These are phyloP conservation scores for Cutaneotrichosporon sp. DNA, from an alignment of 1,284 basidiomycete species.

Conservation along the genomic window DNA sequence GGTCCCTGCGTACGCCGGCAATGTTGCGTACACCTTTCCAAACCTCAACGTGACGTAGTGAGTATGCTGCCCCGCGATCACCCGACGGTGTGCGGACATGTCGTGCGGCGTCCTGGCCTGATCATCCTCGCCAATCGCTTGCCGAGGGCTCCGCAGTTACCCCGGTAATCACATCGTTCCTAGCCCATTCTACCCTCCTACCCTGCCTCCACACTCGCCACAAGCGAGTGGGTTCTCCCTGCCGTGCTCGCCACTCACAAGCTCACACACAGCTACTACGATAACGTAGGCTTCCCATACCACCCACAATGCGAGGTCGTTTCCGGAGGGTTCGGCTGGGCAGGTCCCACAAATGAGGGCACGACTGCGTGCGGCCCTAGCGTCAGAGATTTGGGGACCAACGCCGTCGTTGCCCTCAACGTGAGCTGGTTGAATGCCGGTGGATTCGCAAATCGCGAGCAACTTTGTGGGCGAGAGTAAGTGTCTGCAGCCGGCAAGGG, in stretches of 20 bases:
- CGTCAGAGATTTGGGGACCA: slow-evolving; percentile 4
- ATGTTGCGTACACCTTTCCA: slow-evolving; percentile 10
- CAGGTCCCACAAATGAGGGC: slow-evolving; percentile 3
- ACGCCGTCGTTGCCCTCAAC: slow-evolving; percentile 17
- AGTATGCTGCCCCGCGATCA: no score
- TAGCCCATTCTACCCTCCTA: no score
- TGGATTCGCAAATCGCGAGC: neutral
- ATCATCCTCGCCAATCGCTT: neutral
- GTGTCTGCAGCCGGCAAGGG: neutral
- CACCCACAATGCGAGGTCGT: slow-evolving; percentile 5
- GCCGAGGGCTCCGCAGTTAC: neutral
- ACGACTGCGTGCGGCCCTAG: slow-evolving; percentile 15
- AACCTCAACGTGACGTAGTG: slow-evolving; percentile 18
- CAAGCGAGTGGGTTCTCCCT: no score
- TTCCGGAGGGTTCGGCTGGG: slow-evolving; percentile 9
- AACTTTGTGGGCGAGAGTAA: slow-evolving; percentile 19
- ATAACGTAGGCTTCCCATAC: slow-evolving; percentile 3
- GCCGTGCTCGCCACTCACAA: no score
- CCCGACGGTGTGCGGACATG: no score
- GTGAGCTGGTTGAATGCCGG: slow-evolving; percentile 13
- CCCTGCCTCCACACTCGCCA: no score
- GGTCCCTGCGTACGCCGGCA: neutral
- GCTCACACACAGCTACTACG: slow-evolving; percentile 25
- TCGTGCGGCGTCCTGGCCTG: neutral
- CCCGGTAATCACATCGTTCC: no score